Conservation (phyloP, 306 rosid genomes). For the Vigna angularis region DNA sequence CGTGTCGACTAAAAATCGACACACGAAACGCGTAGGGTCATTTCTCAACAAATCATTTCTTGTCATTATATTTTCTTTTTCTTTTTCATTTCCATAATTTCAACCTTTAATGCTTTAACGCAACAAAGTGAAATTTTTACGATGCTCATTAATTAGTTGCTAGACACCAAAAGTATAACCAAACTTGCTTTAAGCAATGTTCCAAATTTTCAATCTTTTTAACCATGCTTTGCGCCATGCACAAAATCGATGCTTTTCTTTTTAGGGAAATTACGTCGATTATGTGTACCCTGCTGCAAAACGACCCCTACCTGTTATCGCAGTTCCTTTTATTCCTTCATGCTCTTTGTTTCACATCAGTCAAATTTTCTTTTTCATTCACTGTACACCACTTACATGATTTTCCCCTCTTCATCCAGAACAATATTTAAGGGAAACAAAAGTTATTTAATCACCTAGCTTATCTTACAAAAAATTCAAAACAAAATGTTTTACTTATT, state of each 20-base stretch:
- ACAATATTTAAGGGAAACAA: background rate
- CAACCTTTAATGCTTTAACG: constrained; percentile 45
- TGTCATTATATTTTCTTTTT: constrained; percentile 50
- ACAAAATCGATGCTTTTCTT: constrained; percentile 37
- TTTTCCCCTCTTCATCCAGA: background rate
- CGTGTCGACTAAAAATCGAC: constrained; percentile 58
- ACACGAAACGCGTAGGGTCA: constrained; percentile 54
- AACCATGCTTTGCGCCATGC: background rate
- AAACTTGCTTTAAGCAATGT: constrained; percentile 39
- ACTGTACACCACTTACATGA: background rate
- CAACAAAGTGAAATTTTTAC: constrained; percentile 36
- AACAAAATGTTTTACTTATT: too few relatives aligned
- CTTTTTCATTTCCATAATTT: constrained; percentile 47
- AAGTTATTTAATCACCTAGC: too few relatives aligned
- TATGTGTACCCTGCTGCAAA: constrained; percentile 29
- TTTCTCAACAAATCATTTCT: constrained; percentile 45
- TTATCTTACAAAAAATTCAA: too few relatives aligned
- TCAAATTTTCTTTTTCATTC: background rate
- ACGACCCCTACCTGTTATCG: background rate
- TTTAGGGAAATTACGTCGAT: constrained; percentile 39
- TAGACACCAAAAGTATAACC: constrained; percentile 47
- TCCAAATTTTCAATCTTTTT: constrained; percentile 28
- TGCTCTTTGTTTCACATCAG: background rate
- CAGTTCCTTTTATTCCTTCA: background rate
- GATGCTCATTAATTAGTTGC: constrained; percentile 58